These are phyloP conservation scores for Selaginella moellendorffii DNA, from an alignment of 75 land plant genomes.

Conservation along the genomic window DNA sequence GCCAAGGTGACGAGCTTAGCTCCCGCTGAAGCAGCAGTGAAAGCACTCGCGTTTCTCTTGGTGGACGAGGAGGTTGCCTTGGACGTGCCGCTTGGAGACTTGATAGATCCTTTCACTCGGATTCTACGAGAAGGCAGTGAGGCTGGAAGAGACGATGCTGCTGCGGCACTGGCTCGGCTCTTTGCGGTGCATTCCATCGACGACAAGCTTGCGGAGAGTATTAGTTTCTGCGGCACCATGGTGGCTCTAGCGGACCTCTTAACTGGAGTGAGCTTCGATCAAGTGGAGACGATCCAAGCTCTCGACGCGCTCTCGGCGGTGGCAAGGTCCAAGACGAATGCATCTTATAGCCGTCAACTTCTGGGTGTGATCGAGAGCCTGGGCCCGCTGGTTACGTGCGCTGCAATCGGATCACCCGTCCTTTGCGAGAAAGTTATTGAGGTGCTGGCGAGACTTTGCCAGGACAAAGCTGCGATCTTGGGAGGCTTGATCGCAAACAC, in stretches of 20 bases:
- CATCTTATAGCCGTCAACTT: background rate
- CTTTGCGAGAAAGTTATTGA: background rate
- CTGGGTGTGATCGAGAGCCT: background rate
- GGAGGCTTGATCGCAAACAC: background rate
- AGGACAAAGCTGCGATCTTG: background rate
- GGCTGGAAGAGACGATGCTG: background rate
- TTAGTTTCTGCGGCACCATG: background rate
- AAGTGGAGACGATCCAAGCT: background rate
- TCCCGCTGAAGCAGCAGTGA: background rate
- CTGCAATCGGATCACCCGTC: background rate
- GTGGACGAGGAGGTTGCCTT: background rate
- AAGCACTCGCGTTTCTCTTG: slow-evolving; percentile 3
- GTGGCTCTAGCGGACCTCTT: background rate
- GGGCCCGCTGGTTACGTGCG: background rate
- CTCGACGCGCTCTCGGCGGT: background rate
- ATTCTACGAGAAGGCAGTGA: background rate
- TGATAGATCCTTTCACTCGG: background rate
- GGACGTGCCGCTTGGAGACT: slow-evolving; percentile 4
- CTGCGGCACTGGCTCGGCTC: background rate
- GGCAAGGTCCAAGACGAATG: background rate
- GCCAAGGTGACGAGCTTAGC: background rate
- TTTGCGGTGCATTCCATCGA: background rate
- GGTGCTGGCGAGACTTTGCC: slow-evolving; percentile 1
- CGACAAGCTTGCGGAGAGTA: background rate
- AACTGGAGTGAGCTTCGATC: background rate